Percentiles rank a stretch among this genome's conserved stretches.
Conservation (phyloP, 805 yeast species). For the Saitoella complicata region DNA sequence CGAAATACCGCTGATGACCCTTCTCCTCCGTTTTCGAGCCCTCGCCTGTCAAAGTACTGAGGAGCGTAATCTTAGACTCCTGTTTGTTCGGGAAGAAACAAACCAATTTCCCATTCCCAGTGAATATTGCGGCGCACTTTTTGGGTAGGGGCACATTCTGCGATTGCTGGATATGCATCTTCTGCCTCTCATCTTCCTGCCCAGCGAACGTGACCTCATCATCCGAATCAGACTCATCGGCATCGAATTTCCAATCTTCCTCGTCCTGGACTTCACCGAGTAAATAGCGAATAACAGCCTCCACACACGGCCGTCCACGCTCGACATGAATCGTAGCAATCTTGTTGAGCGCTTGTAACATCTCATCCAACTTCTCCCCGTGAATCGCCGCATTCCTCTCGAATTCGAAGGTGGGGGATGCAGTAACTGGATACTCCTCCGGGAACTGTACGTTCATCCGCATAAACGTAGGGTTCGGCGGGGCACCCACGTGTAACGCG, state of each 20-base stretch:
- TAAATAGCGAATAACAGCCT: slow-evolving; percentile 57
- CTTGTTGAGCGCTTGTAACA: slow-evolving; percentile 34
- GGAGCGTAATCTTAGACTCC: slow-evolving; percentile 25
- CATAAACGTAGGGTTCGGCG: slow-evolving; percentile 36
- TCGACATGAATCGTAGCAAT: slow-evolving; percentile 43
- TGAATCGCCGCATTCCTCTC: slow-evolving; percentile 67
- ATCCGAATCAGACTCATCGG: slow-evolving; percentile 8
- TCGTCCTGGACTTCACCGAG: slow-evolving; percentile 62
- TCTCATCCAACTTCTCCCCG: slow-evolving; percentile 31
- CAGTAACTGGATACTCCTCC: slow-evolving; percentile 45
- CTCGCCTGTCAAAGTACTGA: slow-evolving; percentile 20
- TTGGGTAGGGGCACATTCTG: slow-evolving; percentile 65
- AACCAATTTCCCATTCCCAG: slow-evolving; percentile 57
- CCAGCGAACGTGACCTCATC: neutral
- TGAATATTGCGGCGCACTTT: slow-evolving; percentile 87
- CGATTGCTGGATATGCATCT: slow-evolving; percentile 1
- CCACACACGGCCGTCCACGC: slow-evolving; percentile 53
- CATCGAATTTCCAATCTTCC: slow-evolving; percentile 22
- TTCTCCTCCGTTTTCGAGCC: neutral
- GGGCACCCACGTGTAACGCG: slow-evolving; percentile 66
- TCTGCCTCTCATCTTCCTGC: slow-evolving; percentile 3
- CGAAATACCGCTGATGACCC: neutral
- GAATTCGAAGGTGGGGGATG: slow-evolving; percentile 39
- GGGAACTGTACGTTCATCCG: slow-evolving; percentile 63
- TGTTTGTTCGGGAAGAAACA: slow-evolving; percentile 58